Conservation (phyloP, 129 eudicot genomes). For the Tagetes erecta region DNA sequence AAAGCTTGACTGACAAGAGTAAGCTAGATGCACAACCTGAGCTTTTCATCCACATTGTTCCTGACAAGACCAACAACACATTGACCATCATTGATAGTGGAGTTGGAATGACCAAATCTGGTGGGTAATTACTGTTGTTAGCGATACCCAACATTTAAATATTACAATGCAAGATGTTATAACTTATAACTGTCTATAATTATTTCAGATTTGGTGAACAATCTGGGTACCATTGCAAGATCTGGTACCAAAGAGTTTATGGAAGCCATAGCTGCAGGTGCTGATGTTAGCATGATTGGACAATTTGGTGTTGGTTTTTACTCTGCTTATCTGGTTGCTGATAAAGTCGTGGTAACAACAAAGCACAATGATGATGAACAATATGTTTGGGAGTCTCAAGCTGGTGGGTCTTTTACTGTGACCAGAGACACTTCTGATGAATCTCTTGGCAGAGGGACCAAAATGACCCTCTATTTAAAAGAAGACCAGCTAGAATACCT, state of each 20-base stretch:
- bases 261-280: conserved; percentile 66
- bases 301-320: conserved; percentile 53
- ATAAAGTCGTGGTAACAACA: conserved; percentile 47
- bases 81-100: conserved; percentile 55
- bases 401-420: conserved; percentile 41
- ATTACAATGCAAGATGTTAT: background rate
- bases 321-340: conserved; percentile 56
- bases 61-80: conserved; percentile 52
- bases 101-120: conserved; percentile 62
- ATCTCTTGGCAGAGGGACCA: conserved; percentile 47
- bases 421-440: conserved; percentile 49
- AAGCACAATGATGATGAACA: conserved; percentile 53
- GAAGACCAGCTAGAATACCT: conserved; percentile 57
- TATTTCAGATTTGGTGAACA: conserved; percentile 57
- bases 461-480: conserved; percentile 43
- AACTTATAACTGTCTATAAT: background rate
- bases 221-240: conserved; percentile 60
- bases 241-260: conserved; percentile 62
- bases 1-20: conserved; percentile 58
- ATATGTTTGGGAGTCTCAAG: conserved; percentile 48
- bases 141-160: background rate
- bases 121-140: conserved; percentile 18
- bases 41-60: conserved; percentile 54
- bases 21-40: conserved; percentile 60
- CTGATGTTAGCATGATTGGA: conserved; percentile 64